Evolutionary conservation across 2,329 filamentous ascomycete species (phyloP).

Genomic region (Aquanectria penicillioides): DNA sequence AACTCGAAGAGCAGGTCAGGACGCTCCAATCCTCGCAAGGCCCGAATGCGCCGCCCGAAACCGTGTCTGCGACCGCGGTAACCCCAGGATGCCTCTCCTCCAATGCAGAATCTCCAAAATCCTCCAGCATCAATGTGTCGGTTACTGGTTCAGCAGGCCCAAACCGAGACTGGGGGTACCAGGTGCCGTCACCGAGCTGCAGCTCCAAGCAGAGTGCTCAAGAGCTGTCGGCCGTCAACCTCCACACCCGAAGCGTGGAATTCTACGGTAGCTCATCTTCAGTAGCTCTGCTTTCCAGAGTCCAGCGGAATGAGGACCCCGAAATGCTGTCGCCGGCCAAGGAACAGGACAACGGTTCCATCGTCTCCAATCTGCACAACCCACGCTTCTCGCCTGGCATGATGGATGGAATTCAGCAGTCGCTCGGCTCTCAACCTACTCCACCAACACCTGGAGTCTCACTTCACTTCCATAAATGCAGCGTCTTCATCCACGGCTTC

Average conservation of each 20-base stretch:
- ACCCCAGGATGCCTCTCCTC: slow-evolving; percentile 5
- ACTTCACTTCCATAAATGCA: slow-evolving; percentile 54
- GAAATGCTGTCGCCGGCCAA: slow-evolving; percentile 5
- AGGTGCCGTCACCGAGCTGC: slow-evolving; percentile 10
- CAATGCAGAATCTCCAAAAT: slow-evolving; percentile 5
- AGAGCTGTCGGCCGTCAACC: slow-evolving; percentile 56
- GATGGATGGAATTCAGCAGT: slow-evolving; percentile 10
- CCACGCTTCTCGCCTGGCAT: slow-evolving; percentile 50
- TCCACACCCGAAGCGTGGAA: slow-evolving; percentile 56
- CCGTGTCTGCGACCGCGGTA: background rate
- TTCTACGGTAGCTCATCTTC: slow-evolving; percentile 58
- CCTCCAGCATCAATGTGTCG: slow-evolving; percentile 31
- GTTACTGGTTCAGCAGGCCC: background rate
- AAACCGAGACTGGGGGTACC: slow-evolving; percentile 7
- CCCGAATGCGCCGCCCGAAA: background rate
- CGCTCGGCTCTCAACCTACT: slow-evolving; percentile 1
- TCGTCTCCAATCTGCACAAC: slow-evolving; percentile 58
- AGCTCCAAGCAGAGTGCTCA: slow-evolving; percentile 37
- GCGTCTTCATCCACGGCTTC: slow-evolving; percentile 57
- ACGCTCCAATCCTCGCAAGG: slow-evolving; percentile 21
- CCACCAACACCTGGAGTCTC: slow-evolving; percentile 20
- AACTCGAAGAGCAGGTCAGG: slow-evolving; percentile 37
- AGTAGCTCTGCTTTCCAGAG: slow-evolving; percentile 54
- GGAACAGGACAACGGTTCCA: slow-evolving; percentile 43
- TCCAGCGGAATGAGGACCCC: slow-evolving; percentile 43